These are phyloP conservation scores for Buddleja alternifolia DNA, from an alignment of 257 asterid species.

Conservation along the genomic window DNA sequence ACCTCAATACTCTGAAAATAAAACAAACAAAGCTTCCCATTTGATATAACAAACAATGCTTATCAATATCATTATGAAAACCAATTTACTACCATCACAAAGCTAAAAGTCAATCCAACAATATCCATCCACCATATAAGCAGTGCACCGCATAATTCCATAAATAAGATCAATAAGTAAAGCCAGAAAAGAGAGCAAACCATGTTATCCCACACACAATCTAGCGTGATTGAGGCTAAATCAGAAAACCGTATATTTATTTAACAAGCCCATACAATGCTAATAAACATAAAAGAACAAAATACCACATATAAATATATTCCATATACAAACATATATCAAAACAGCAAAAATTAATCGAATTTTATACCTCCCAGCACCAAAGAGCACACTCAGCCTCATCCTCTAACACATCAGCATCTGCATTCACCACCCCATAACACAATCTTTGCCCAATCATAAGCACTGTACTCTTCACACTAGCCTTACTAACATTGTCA, in stretches of 20 bases:
- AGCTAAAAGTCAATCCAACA: slow-evolving; percentile 1
- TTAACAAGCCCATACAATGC: background rate
- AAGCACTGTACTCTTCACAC: slow-evolving; percentile 74
- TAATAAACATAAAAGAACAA: slow-evolving; percentile 14
- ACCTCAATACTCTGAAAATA: background rate
- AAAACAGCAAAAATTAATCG: background rate
- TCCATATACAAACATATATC: background rate
- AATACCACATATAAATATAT: background rate
- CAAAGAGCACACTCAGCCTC: slow-evolving; percentile 75
- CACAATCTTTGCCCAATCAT: slow-evolving; percentile 67
- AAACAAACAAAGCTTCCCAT: background rate
- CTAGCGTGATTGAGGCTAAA: background rate
- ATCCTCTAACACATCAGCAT: slow-evolving; percentile 91
- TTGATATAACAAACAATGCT: background rate
- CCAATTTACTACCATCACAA: background rate
- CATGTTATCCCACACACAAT: slow-evolving; percentile 7
- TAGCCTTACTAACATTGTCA: slow-evolving; percentile 50
- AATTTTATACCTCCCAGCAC: slow-evolving; percentile 88
- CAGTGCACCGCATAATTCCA: background rate
- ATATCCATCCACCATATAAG: background rate
- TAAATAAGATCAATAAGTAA: background rate
- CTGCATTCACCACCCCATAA: slow-evolving; percentile 64
- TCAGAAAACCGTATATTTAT: background rate
- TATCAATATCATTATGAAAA: background rate
- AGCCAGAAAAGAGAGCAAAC: background rate